These are phyloP conservation scores for Cladophialophora immunda DNA, from an alignment of 2,329 filamentous ascomycete species.

Conservation along the genomic window DNA sequence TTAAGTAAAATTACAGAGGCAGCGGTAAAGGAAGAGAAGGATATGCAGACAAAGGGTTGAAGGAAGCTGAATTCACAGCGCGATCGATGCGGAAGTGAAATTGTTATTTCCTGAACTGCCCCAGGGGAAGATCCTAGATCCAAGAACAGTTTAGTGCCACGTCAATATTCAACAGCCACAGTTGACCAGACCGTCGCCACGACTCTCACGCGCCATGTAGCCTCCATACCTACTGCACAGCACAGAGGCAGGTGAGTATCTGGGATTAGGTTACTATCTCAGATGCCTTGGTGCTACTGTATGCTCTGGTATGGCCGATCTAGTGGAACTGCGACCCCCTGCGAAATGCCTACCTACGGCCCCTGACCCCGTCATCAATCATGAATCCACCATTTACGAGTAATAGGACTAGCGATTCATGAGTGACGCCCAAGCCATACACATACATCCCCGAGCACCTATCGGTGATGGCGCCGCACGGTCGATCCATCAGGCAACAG, in stretches of 20 bases:
- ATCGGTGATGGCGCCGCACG: not conserved
- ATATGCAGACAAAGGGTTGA: constrained; percentile 3
- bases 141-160: not conserved
- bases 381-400: not conserved
- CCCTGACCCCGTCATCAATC: not conserved
- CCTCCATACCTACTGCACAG: too few relatives aligned
- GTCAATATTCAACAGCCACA: not conserved
- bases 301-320: not conserved
- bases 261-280: not conserved
- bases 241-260: not conserved
- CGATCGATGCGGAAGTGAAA: constrained; percentile 4
- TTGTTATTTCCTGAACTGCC: constrained; percentile 6
- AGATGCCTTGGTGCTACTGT: not conserved
- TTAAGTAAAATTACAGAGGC: constrained; percentile 1
- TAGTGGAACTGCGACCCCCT: not conserved
- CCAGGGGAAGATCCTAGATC: not conserved
- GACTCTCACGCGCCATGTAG: too few relatives aligned
- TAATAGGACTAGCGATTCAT: not conserved
- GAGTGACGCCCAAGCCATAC: not conserved
- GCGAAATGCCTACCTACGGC: not conserved
- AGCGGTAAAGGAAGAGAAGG: not conserved
- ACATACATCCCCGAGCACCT: not conserved
- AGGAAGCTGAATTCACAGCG: constrained; percentile 1
- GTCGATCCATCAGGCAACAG: not conserved
- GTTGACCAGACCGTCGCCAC: not conserved